phyloP scores from a whole-genome alignment of 768 basidiomycete species.

The Leccinum subtestaceum region DNA sequence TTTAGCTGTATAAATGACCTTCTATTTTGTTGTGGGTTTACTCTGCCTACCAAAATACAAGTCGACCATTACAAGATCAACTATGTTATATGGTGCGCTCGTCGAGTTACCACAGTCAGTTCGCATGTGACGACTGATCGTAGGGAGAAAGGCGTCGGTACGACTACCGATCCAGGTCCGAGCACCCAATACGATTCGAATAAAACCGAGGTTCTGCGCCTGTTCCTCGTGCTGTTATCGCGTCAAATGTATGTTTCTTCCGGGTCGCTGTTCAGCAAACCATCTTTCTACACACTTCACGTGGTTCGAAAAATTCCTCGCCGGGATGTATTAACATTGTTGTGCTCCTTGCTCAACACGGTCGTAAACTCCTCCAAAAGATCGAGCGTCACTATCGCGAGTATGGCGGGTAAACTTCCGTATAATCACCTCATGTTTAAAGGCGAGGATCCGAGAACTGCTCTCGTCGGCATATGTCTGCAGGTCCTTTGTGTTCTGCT shows the following conservation, averaged over 20 bases:
- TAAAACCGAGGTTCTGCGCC: conserved; percentile 85
- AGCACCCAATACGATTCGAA: conserved; percentile 68
- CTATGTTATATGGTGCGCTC: conserved; percentile 80
- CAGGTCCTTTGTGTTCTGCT: conserved; percentile 76
- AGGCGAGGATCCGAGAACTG: conserved; percentile 75
- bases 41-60: conserved; percentile 74
- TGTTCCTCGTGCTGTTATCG: conserved; percentile 85
- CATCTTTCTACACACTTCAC: conserved; percentile 75
- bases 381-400: conserved; percentile 53
- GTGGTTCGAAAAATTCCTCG: conserved; percentile 74
- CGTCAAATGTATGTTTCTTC: conserved; percentile 85
- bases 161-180: conserved; percentile 69
- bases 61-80: conserved; percentile 80
- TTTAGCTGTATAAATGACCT: conserved; percentile 81
- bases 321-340: conserved; percentile 81
- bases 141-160: conserved; percentile 96
- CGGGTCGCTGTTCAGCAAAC: conserved; percentile 62
- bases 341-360: conserved; percentile 93
- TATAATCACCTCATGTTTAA: conserved; percentile 91
- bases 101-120: conserved; percentile 2
- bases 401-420: conserved; percentile 75
- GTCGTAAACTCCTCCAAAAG: conserved; percentile 66
- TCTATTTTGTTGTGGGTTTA: conserved; percentile 92
- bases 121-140: conserved; percentile 4
- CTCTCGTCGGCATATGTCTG: conserved; percentile 69